Percentiles rank a stretch among this genome's conserved stretches.
phyloP scores from a whole-genome alignment of 495 filamentous ascomycete species.

The Neurospora sp. region DNA sequence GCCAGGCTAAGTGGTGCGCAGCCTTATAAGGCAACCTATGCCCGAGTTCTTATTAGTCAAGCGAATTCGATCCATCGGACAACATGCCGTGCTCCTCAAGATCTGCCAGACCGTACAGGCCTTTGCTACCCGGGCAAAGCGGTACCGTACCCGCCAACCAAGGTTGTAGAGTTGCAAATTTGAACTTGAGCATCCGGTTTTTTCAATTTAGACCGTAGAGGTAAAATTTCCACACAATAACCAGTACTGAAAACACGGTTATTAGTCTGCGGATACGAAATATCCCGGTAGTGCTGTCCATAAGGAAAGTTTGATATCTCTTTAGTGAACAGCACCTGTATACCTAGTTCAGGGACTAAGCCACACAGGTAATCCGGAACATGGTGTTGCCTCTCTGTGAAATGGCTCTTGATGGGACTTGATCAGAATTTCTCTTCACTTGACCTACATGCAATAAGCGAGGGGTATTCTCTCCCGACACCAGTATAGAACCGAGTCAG shows the following conservation, averaged over 20 bases:
- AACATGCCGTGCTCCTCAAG: neutral
- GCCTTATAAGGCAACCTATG: neutral
- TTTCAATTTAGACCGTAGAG: too few relatives aligned
- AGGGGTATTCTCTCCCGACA: too few relatives aligned
- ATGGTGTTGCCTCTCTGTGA: too few relatives aligned
- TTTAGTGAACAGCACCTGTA: too few relatives aligned
- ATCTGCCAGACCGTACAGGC: neutral
- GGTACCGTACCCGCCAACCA: neutral
- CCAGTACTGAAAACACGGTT: neutral
- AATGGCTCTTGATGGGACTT: too few relatives aligned
- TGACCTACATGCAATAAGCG: too few relatives aligned
- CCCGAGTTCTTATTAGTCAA: neutral
- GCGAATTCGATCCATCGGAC: neutral
- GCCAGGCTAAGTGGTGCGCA: neutral
- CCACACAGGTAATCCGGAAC: too few relatives aligned
- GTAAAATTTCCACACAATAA: too few relatives aligned
- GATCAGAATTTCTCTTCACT: too few relatives aligned
- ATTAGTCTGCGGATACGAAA: neutral
- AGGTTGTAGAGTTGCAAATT: neutral
- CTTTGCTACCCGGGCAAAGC: neutral
- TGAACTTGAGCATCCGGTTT: neutral
- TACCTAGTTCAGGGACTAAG: too few relatives aligned
- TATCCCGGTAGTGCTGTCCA: neutral
- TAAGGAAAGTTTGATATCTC: too few relatives aligned
- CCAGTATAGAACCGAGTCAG: too few relatives aligned